Evolutionary conservation across 2,329 filamentous ascomycete genomes (phyloP), one percentile per base, ranked within the genome.

Genomic region (Aureobasidium sp.): DNA sequence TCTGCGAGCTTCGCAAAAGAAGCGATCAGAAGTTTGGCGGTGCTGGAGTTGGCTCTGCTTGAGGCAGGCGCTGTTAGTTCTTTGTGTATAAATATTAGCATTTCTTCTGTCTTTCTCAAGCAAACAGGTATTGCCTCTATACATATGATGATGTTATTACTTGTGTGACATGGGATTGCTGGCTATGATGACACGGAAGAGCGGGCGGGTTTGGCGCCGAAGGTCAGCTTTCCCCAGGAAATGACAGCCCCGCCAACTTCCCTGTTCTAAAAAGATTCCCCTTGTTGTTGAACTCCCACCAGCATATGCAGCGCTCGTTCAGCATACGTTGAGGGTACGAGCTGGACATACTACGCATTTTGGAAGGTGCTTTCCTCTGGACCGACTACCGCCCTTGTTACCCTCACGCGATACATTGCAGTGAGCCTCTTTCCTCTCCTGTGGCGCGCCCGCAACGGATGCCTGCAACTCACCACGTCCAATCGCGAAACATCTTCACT

Each of bases 231-330:
- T 45, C 53, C 53, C 53, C 39, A 42, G 41, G 21, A 57, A 57
- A 45, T 34, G 30, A 36, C 25, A 4, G 14, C 51, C 49, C 50
- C 36, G n/a, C 51, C 39, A 44, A 29, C 16, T 42, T 11, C 13
- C 6, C 3, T 3, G 25, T 25, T 16, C 27, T 25, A 29, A 57
- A 36, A 57, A 55, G 27, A 39, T 37, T 47, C 21, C 57, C 32
- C 44, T 41, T 29, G 55, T 41, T 29, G 55, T 50, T 59, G 57
- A 42, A 59, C 16, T 59, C 57, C 45, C 57, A 59, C 57, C 57
- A 42, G 45, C 57, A 59, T 42, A 50, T 50, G 57, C 41, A 39
- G 21, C 34, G 32, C 30, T 16, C 39, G 41, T 27, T 9, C 25
- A 57, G 29, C 3, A 27, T n/a, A 16, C 32, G 54, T 58, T 58